Evolutionary conservation across 345 rosid genomes (phyloP).

Genomic region (Erodium maritimum): DNA sequence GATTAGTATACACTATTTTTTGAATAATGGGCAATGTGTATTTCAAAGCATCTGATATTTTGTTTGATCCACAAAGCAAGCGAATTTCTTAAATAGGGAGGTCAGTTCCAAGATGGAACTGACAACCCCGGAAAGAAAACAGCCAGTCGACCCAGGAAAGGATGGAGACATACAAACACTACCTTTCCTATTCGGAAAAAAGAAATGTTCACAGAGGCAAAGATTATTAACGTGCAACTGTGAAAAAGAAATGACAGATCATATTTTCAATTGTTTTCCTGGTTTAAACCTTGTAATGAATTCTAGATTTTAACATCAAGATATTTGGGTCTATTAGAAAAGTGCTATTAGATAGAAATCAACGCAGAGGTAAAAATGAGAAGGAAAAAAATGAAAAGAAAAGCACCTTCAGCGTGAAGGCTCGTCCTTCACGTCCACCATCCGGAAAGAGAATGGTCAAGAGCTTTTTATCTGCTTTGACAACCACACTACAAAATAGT

Average conservation of each 20-base stretch:
- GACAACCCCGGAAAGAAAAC: too few relatives aligned
- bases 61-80: too few relatives aligned
- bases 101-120: too few relatives aligned
- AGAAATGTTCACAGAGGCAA: background rate
- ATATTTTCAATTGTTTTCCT: background rate
- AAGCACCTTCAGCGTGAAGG: constrained; percentile 91
- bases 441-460: constrained; percentile 92
- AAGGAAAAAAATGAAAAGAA: background rate
- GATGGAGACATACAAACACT: background rate
- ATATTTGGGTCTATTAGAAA: background rate
- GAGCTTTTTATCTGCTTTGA: constrained; percentile 90
- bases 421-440: constrained; percentile 79
- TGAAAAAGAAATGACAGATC: background rate
- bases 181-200: background rate
- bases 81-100: too few relatives aligned
- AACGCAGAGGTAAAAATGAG: background rate
- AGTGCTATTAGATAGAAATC: background rate
- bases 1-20: too few relatives aligned
- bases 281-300: background rate
- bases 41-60: too few relatives aligned
- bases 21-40: background rate
- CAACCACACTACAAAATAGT: constrained; percentile 59
- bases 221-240: background rate
- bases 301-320: background rate
- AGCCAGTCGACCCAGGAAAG: too few relatives aligned